Evolutionary conservation across 164 flowering plant genomes (phyloP), one percentile per base, ranked within the genome.

Genomic region (Pachysandra terminalis): DNA sequence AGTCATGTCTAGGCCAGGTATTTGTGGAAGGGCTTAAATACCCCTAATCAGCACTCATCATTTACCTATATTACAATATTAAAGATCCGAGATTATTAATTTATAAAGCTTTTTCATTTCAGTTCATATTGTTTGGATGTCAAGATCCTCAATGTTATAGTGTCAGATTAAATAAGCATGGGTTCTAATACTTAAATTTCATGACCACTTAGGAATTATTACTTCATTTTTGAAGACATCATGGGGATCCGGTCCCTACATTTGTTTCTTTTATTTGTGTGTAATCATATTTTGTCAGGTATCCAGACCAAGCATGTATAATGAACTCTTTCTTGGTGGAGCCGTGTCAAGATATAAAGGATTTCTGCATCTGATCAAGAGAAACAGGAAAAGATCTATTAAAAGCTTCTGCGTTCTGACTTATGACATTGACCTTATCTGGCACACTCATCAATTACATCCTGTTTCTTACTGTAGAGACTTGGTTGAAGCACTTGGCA

Each of bases 381-480:
- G 87, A 79, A 96, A 92, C 83, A 77, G 45, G 71, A 91, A 90
- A 76, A 88, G 73, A 66, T 79, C 81, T 22, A 61, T 86, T 22
- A 83, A 66, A 57, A 75, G 84, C 48, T 90, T 90, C 69, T 87
- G 87, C 72, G 99, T 96, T 63, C 99, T 98, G 19, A 96, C 99
- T 65, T 96, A 96, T 71, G 98, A 96, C 75, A 78, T 96, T 78
- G 99, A 96, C 72, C 87, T 96, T 19, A 88, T 96, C 45, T 96
- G 99, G 98, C 99, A 96, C 71, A 73, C 97, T 19, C 99, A 96
- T 67, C 98, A 92, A 73, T 67, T 96, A 69, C 86, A 96, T 67
- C 87, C 99, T 26, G 83, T 74, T 70, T 81, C 90, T 67, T 96
- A 96, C 70, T 84, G 90, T 68, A 78, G 86, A 55, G 91, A 96